Base-by-base conservation (phyloP, 495 filamentous ascomycete genomes). In the Penicillium atrosanguineum region DNA sequence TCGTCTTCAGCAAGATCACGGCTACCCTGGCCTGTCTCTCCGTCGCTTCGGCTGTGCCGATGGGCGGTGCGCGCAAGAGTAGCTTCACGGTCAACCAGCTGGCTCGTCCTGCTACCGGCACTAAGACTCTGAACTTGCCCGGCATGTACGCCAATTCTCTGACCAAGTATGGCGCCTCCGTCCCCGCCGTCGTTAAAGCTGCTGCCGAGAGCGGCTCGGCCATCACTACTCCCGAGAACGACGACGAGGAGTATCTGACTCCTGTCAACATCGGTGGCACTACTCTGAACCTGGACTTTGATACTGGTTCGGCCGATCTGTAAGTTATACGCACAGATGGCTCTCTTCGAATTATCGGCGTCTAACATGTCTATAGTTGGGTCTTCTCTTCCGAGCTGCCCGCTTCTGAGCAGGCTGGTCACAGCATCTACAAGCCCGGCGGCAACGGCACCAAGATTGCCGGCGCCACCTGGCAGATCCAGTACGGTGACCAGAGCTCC, bases 261-360 rank as follows among this genome's bases (percentile, higher is more conserved):
- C 85, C 86, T 15, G 86, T 91, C 48, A 75, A 68, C 3, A 74
- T 91, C 53, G 88, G 88, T 52, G 70, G 71, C 12, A 81, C 83
- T 48, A 79, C 75, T 5, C 63, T 90, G 58, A 79, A 84, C 59
- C 61, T 91, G 51, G 84, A 90, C 63, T 79, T 90, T 60, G 88
- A 92, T 64, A 90, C 88, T 38, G 88, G 88, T 4, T 87, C 83
- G 37, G 81, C 85, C 40, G 88, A 92, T 71, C 80, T 92, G 77
- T 90, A 68, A 73, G 81, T 75, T 40, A 14, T 38, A 6, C 11
- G 1, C 31, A 14, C 4, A 12, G 12, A 12, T 11, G 12, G 14
- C 3, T 25, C 19, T 16, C 15, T 31, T 7, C 19, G 11, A 18
- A 45, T 38, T 34, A 37, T 15, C 16, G 8, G 19, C 38, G 7